phyloP scores from a whole-genome alignment of 2,329 filamentous ascomycete genomes.

The Sclerotinia spermophila region DNA sequence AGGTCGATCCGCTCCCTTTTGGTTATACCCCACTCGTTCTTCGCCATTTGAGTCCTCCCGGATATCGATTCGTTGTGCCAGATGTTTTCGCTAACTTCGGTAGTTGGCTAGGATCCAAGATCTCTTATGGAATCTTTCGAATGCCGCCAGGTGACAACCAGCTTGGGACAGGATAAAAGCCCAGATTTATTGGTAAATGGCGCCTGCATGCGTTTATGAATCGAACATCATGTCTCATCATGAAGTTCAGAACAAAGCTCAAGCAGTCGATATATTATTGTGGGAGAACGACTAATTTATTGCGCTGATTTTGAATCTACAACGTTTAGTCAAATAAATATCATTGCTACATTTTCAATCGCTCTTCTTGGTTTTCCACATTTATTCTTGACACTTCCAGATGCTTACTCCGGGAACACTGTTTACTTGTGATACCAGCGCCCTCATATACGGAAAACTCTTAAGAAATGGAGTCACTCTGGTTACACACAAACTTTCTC shows the following conservation, averaged over 20 bases:
- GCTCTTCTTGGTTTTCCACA: background rate
- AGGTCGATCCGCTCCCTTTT: background rate
- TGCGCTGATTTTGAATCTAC: background rate
- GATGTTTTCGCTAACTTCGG: fast-evolving
- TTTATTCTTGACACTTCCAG: too few relatives aligned
- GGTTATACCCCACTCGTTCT: background rate
- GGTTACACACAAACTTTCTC: too few relatives aligned
- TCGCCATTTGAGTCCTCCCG: background rate
- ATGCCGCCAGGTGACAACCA: background rate
- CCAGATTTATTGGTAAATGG: background rate
- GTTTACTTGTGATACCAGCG: background rate
- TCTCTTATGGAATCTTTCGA: background rate
- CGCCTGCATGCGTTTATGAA: background rate
- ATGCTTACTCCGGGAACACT: background rate
- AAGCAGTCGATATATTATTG: background rate
- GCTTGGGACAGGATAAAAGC: too few relatives aligned
- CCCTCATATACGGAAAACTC: background rate
- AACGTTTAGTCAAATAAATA: background rate
- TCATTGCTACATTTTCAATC: background rate
- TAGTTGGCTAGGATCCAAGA: fast-evolving
- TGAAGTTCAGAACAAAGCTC: background rate
- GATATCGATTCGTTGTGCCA: background rate
- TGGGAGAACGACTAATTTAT: background rate
- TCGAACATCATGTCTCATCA: background rate
- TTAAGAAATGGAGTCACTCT: too few relatives aligned